Percentiles rank a stretch among this genome's conserved stretches.
These are phyloP conservation scores for Malassezia obtusa DNA, from an alignment of 1,284 basidiomycete genomes.

Conservation along the genomic window DNA sequence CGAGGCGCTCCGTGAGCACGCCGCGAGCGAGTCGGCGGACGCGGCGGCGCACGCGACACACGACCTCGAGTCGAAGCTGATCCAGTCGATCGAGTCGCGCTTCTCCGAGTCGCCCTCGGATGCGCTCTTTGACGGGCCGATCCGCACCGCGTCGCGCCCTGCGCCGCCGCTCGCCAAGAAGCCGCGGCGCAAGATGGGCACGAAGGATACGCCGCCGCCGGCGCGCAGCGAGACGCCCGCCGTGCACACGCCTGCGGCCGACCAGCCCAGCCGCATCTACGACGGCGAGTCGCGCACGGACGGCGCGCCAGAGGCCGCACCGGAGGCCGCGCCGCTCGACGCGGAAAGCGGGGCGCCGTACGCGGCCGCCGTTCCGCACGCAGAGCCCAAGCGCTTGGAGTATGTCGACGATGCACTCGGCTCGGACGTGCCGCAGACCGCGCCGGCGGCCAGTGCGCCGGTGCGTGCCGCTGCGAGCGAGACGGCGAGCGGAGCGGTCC, in stretches of 20 bases:
- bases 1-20: neutral
- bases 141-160: neutral
- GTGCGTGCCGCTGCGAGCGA: no score
- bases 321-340: neutral
- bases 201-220: neutral
- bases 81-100: constrained; percentile 1
- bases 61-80: neutral
- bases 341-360: no score
- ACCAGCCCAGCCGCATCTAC: neutral
- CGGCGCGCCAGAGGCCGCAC: neutral
- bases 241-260: neutral
- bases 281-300: neutral
- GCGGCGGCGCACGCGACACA: neutral
- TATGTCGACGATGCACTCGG: neutral
- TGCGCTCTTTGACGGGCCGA: neutral
- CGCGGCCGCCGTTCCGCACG: no score
- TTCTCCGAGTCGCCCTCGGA: neutral
- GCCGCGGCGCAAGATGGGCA: constrained; percentile 2
- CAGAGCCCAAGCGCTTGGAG: neutral
- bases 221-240: neutral
- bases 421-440: neutral
- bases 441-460: no score
- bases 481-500: no score
- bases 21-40: no score
- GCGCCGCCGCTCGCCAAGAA: neutral